phyloP scores from a whole-genome alignment of 164 flowering plant genomes.

The Cinnamomum micranthum region DNA sequence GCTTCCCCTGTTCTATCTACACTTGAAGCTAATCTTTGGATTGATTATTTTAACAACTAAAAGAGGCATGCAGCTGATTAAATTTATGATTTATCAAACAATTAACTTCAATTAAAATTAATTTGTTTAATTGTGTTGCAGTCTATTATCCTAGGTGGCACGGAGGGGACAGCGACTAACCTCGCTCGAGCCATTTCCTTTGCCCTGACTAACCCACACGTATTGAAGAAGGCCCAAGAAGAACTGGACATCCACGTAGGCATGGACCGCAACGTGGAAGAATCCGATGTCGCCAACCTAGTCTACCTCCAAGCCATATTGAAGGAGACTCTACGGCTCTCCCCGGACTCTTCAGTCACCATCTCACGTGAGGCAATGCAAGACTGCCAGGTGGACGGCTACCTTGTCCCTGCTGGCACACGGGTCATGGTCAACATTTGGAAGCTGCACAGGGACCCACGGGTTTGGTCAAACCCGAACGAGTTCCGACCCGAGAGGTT shows the following conservation, averaged over 20 bases:
- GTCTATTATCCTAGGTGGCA: background rate
- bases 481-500: constrained; percentile 1
- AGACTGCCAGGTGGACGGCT: background rate
- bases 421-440: background rate
- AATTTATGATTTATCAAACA: background rate
- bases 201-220: background rate
- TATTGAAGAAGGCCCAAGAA: background rate
- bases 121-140: background rate
- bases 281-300: background rate
- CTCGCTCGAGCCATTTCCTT: background rate
- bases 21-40: no score
- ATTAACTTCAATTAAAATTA: background rate
- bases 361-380: background rate
- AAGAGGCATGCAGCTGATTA: background rate
- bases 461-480: background rate
- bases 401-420: background rate
- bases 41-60: background rate
- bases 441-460: background rate
- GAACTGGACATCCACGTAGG: constrained; percentile 3
- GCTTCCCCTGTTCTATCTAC: no score
- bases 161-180: background rate
- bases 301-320: background rate
- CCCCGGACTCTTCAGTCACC: background rate
- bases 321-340: background rate
- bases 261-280: background rate